Conservation (phyloP, 495 filamentous ascomycete genomes). For the Haplographium delicatum region DNA sequence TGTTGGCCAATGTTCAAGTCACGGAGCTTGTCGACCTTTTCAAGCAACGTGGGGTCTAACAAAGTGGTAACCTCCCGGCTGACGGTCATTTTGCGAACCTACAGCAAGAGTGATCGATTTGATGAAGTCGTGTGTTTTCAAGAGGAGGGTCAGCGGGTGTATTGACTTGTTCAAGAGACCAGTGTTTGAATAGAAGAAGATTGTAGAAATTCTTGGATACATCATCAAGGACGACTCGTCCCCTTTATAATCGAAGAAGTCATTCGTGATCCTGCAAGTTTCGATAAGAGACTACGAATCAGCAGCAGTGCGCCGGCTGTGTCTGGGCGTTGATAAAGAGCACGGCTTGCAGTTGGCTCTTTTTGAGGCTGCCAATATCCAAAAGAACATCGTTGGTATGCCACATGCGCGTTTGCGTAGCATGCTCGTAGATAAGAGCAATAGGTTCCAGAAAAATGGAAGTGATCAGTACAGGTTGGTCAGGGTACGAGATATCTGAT, state of each 20-base stretch:
- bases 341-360: slow-evolving; percentile 17
- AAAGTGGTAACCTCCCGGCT: slow-evolving; percentile 12
- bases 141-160: slow-evolving; percentile 13
- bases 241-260: slow-evolving; percentile 17
- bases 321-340: slow-evolving; percentile 13
- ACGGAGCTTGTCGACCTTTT: slow-evolving; percentile 42
- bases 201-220: slow-evolving; percentile 14
- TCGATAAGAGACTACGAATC: slow-evolving; percentile 8
- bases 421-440: slow-evolving; percentile 11
- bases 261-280: slow-evolving; percentile 11
- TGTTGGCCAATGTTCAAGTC: slow-evolving; percentile 36
- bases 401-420: slow-evolving; percentile 12
- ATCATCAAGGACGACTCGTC: slow-evolving; percentile 11
- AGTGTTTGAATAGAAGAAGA: slow-evolving; percentile 18
- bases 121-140: neutral
- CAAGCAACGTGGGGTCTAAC: slow-evolving; percentile 13
- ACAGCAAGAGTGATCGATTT: slow-evolving; percentile 12
- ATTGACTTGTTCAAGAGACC: slow-evolving; percentile 15
- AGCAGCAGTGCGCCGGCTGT: slow-evolving; percentile 6
- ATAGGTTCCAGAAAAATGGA: slow-evolving; percentile 15
- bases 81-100: slow-evolving; percentile 16
- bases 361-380: slow-evolving; percentile 17
- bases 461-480: slow-evolving; percentile 13
- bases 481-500: slow-evolving; percentile 11
- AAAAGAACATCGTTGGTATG: slow-evolving; percentile 11